Percentiles rank a stretch among this genome's conserved stretches.
These are phyloP conservation scores for Sclerotinia minor DNA, from an alignment of 2,329 filamentous ascomycete genomes.

Conservation along the genomic window DNA sequence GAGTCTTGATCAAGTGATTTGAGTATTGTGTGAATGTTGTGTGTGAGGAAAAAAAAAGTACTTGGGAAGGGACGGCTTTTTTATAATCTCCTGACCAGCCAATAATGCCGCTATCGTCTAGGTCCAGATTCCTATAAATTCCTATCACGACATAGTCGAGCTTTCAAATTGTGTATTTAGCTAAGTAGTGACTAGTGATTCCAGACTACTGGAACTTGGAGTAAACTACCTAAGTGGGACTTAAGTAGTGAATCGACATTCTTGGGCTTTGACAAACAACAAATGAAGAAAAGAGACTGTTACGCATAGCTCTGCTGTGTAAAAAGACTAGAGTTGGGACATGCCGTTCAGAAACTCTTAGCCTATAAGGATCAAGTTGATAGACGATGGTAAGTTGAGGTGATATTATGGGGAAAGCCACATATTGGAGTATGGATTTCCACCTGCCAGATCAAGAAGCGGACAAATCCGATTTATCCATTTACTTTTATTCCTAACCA, in stretches of 20 bases:
- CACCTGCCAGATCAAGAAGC: slow-evolving; percentile 17
- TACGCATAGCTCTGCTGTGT: not conserved
- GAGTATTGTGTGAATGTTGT: no score
- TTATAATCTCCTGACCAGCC: no score
- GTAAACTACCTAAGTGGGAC: not conserved
- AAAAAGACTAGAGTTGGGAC: not conserved
- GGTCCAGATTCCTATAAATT: no score
- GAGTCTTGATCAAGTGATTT: not conserved
- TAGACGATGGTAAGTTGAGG: not conserved
- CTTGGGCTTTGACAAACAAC: not conserved
- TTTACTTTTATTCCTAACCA: slow-evolving; percentile 30
- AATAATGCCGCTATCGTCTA: no score
- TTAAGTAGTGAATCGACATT: not conserved
- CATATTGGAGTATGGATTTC: not conserved
- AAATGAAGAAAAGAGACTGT: not conserved
- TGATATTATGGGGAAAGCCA: not conserved
- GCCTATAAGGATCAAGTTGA: not conserved
- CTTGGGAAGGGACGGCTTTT: no score
- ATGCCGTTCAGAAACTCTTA: not conserved
- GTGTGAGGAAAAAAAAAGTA: no score
- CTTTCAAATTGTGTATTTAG: not conserved
- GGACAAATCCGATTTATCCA: slow-evolving; percentile 27
- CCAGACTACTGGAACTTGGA: not conserved
- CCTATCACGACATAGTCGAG: no score
- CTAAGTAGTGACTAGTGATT: not conserved